Evolutionary conservation across 2,329 filamentous ascomycete species (phyloP).

Genomic region (Coniochaeta hoffmannii): DNA sequence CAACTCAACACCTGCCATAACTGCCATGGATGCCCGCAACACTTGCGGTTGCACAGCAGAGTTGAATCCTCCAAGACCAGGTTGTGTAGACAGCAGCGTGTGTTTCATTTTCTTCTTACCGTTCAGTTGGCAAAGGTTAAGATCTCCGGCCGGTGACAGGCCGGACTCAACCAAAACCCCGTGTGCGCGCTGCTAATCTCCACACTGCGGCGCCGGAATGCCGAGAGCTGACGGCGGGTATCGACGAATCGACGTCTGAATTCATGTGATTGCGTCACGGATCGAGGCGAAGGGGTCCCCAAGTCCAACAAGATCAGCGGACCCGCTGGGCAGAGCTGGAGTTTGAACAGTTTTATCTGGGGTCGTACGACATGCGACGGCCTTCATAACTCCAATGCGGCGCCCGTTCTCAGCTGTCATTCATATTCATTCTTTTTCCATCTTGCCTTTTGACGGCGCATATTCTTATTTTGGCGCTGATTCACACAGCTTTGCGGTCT

Average conservation of each 20-base stretch:
- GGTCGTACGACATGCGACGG: background rate
- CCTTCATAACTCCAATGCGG: background rate
- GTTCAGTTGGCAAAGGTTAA: background rate
- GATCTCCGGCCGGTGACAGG: background rate
- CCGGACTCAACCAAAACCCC: background rate
- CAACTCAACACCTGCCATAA: background rate
- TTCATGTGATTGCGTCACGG: slow-evolving; percentile 1
- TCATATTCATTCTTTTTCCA: background rate
- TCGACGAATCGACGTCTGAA: background rate
- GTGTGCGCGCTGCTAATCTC: background rate
- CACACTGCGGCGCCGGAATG: background rate
- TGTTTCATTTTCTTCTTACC: background rate
- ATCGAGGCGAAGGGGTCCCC: background rate
- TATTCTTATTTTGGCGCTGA: background rate
- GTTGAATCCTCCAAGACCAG: background rate
- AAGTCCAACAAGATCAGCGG: background rate
- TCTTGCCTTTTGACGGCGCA: background rate
- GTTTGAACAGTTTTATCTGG: background rate
- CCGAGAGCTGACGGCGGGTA: background rate
- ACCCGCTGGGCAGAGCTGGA: background rate
- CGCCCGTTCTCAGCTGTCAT: background rate
- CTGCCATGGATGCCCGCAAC: background rate
- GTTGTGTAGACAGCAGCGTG: background rate
- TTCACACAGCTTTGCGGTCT: background rate
- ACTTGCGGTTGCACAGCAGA: background rate